Evolutionary conservation across 192 early-diverging fungal species (phyloP), one percentile per base, ranked within the genome.

Genomic region (Diversispora eburnea): DNA sequence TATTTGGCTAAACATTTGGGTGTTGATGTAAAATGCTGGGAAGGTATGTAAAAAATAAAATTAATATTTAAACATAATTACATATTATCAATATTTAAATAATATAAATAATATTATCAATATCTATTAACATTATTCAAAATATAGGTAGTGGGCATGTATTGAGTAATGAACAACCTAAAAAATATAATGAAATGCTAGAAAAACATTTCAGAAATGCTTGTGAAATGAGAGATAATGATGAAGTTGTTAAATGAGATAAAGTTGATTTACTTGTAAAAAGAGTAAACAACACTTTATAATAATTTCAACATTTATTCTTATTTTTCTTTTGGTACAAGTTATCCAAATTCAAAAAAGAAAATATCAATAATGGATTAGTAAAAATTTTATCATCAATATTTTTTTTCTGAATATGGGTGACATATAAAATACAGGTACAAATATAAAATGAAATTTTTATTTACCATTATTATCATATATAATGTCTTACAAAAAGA

Each of bases 101-200:
- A n/a, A n/a, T n/a, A n/a, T n/a, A n/a, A n/a, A n/a, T n/a, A n/a
- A n/a, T n/a, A n/a, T n/a, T n/a, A n/a, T n/a, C n/a, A n/a, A n/a
- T n/a, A n/a, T n/a, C n/a, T n/a, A n/a, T n/a, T n/a, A 25, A 48
- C 20, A 22, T 46, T 60, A 22, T 51, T 51, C 8, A 51, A 49
- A 51, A 22, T 22, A 7, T 49, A 71, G 69, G 69, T 19, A 68
- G 75, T 48, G 82, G 82, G 3, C 82, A 83, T 61, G 77, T 58
- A 10, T 12, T 81, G 3, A 70, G 72, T 9, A 68, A 69, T 46
- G 79, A 83, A 55, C 74, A 81, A 62, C 17, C 57, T 13, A 70
- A 73, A 10, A 20, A 67, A 3, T 83, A 83, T 41, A 81, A 83
- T 49, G 12, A 47, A 4, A 46, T 75, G 19, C 62, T 83, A 33